Base-by-base conservation (phyloP, 1,139 yeast genomes). In the Yamadazyma blattariae region DNA sequence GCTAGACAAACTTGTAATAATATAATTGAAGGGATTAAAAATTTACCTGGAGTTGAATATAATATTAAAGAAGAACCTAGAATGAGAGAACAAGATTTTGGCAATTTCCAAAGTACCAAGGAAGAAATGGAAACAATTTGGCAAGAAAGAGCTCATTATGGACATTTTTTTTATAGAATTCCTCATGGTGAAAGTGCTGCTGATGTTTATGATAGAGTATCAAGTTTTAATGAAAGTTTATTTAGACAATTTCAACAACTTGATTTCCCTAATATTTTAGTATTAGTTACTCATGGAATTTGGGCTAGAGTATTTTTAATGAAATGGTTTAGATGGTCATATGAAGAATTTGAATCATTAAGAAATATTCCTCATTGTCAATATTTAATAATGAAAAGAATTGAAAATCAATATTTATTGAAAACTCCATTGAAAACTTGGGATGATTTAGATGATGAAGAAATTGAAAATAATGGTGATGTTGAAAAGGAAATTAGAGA, bases 131-230 rank as follows among this genome's bases (percentile, higher is more conserved):
- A 79, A 48, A 64, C 67, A 47, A 79, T 85, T 24, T 83, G 94
- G 88, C 71, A 73, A 36, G 94, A 86, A 48, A 63, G 97, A 30
- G 90, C 95, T 0, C 79, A 80, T 45, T 89, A 89, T 59, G 97
- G 97, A 0, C 96, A 88, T 59, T 89, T 89, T 38, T 89, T 89
- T 59, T 89, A 84, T 55, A 62, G 97, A 37, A 89, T 89, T 23
- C 96, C 96, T 9, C 81, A 85, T 51, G 97, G 97, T 4, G 97
- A 89, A 56, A 82, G 92, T 50, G 97, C 96, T 0, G 97, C 97
- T 0, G 97, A 89, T 57, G 96, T 89, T 3, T 89, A 81, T 59
- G 96, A 89, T 56, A 65, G 97, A 32, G 83, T 90, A 41, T 85
- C 96, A 2, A 85, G 94, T 25, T 89, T 89, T 57, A 88, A 88